Percentiles rank a stretch among this genome's conserved stretches.
Conservation (phyloP, 768 basidiomycete genomes). For the Naganishia onofrii region DNA sequence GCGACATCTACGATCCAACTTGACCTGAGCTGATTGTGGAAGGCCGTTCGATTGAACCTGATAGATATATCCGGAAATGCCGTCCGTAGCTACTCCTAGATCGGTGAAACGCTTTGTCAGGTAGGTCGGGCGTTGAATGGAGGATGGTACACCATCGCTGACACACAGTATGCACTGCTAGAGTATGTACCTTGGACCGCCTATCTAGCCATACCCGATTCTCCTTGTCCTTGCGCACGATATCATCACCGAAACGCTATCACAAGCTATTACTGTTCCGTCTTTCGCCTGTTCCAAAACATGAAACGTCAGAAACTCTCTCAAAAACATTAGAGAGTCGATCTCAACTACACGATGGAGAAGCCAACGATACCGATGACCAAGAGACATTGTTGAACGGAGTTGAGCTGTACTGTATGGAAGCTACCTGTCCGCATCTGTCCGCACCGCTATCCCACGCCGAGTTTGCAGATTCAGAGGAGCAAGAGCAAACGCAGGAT, state of each 20-base stretch:
- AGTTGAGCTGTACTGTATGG: constrained; percentile 69
- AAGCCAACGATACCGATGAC: not conserved
- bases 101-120: constrained; percentile 1
- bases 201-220: constrained; percentile 40
- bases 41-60: not conserved
- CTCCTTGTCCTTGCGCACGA: constrained; percentile 38
- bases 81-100: not conserved
- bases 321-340: not conserved
- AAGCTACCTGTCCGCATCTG: constrained; percentile 74
- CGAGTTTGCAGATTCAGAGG: constrained; percentile 66
- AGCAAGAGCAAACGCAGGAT: not conserved
- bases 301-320: not conserved
- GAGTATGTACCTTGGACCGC: constrained; percentile 21
- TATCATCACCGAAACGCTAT: constrained; percentile 33
- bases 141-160: not conserved
- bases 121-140: not conserved
- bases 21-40: too few species aligned
- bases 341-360: constrained; percentile 1
- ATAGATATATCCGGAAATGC: not conserved
- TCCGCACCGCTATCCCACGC: constrained; percentile 77
- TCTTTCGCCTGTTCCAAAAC: constrained; percentile 19
- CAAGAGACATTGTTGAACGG: constrained; percentile 26
- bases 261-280: constrained; percentile 41
- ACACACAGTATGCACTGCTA: not conserved
- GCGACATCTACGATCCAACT: too few species aligned